Evolutionary conservation across 805 yeast genomes (phyloP).

Genomic region (Candida jianshihensis): DNA sequence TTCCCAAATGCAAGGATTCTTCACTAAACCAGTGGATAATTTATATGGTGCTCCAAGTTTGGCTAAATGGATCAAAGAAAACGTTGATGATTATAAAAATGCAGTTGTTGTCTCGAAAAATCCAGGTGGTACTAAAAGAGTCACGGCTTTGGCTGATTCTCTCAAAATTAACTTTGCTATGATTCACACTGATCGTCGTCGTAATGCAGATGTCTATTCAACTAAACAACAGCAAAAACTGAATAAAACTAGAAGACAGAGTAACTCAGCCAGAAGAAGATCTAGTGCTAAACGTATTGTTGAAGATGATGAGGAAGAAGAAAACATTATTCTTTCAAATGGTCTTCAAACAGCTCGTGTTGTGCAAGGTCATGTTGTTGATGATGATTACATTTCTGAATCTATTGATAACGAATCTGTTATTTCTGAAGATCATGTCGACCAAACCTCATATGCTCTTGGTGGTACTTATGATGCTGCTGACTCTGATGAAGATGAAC

Average conservation of each 20-base stretch:
- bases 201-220: conserved; percentile 59
- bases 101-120: conserved; percentile 98
- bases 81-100: conserved; percentile 75
- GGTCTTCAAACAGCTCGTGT: conserved; percentile 94
- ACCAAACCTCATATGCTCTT: conserved; percentile 46
- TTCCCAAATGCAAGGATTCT: conserved; percentile 98
- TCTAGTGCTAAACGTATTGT: conserved; percentile 34
- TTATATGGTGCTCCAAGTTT: conserved; percentile 93
- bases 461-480: conserved; percentile 79
- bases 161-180: conserved; percentile 94
- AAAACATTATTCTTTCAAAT: conserved; percentile 61
- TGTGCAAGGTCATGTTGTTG: conserved; percentile 94
- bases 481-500: conserved; percentile 79
- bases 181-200: conserved; percentile 97
- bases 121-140: conserved; percentile 98
- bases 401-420: conserved; percentile 25
- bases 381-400: conserved; percentile 57
- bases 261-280: conserved; percentile 38
- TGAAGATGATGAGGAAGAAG: conserved; percentile 50
- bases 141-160: conserved; percentile 95
- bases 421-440: conserved; percentile 22
- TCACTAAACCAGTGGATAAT: conserved; percentile 95
- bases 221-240: conserved; percentile 32
- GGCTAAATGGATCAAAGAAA: conserved; percentile 92
- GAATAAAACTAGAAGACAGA: conserved; percentile 38